phyloP scores from a whole-genome alignment of 2,329 filamentous ascomycete genomes.

The Fusarium poae region DNA sequence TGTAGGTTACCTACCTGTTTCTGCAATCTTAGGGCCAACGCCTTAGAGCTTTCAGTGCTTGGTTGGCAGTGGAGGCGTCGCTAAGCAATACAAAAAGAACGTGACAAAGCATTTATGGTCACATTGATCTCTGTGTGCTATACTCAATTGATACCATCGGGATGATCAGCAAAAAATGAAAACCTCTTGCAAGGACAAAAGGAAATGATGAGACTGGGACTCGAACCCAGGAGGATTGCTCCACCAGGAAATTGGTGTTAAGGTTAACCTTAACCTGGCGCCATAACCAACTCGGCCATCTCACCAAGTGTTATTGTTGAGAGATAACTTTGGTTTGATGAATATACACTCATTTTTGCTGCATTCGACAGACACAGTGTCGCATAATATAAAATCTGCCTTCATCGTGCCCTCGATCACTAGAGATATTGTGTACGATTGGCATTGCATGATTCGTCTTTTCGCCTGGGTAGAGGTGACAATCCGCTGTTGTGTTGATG shows the following conservation, averaged over 20 bases:
- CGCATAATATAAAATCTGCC: not conserved
- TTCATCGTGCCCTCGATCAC: no score
- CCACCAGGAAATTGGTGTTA: constrained; percentile 39
- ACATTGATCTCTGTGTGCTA: not conserved
- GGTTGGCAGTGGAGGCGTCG: not conserved
- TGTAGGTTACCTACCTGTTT: no score
- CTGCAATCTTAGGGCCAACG: not conserved
- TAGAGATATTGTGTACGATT: no score
- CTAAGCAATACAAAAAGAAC: not conserved
- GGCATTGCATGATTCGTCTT: not conserved
- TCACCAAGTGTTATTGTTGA: constrained; percentile 24
- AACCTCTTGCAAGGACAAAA: not conserved
- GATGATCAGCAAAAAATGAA: not conserved
- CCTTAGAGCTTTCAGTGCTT: not conserved
- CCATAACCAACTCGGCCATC: constrained; percentile 41
- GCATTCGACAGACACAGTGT: no score
- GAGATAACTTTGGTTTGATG: accelerated
- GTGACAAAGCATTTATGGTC: not conserved
- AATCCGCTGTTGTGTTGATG: not conserved
- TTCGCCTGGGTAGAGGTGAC: not conserved
- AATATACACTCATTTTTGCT: not conserved
- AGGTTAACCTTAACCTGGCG: constrained; percentile 40
- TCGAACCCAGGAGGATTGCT: constrained; percentile 41
- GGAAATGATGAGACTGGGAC: constrained; percentile 36
- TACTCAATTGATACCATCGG: not conserved